These are phyloP conservation scores for Saccharomycopsis microspora DNA, from an alignment of 805 yeast species.

Conservation along the genomic window DNA sequence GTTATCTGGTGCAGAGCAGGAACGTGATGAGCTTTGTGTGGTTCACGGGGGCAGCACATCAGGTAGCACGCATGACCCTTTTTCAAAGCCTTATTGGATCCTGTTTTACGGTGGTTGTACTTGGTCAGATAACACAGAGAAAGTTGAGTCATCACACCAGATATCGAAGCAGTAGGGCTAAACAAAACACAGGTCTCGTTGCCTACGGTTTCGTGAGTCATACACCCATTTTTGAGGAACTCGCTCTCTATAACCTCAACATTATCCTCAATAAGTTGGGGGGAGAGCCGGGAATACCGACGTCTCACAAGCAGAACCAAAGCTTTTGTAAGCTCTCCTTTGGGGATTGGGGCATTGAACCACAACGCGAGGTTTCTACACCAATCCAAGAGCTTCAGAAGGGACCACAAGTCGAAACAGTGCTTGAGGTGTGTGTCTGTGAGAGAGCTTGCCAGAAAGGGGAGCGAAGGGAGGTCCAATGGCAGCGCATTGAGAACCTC, in stretches of 20 bases:
- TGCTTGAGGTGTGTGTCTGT: conserved; percentile 36
- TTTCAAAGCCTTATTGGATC: conserved; percentile 7
- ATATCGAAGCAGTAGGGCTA: conserved; percentile 22
- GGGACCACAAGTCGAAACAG: conserved; percentile 34
- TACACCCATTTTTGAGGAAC: conserved; percentile 31
- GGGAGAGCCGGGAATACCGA: conserved; percentile 36
- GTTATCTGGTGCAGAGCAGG: conserved; percentile 28
- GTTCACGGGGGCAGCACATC: conserved; percentile 15
- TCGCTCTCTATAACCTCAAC: conserved; percentile 37
- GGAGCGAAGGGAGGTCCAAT: conserved; percentile 40
- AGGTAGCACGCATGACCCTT: conserved; percentile 10
- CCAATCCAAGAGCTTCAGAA: conserved; percentile 44
- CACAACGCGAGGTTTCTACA: conserved; percentile 38
- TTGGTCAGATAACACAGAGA: conserved; percentile 22
- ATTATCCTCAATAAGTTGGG: conserved; percentile 38
- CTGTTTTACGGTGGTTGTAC: conserved; percentile 9
- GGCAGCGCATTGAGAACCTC: not conserved
- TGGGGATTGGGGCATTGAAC: conserved; percentile 43
- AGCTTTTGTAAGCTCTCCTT: conserved; percentile 40
- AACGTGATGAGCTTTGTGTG: conserved; percentile 3
- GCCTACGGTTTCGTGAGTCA: conserved; percentile 23
- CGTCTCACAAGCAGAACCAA: conserved; percentile 39
- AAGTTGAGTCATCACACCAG: conserved; percentile 27
- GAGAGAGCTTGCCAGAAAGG: conserved; percentile 40
- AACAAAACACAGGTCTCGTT: conserved; percentile 6